Base-by-base conservation (phyloP, 2,329 filamentous ascomycete genomes). In the Huntiella omanensis region DNA sequence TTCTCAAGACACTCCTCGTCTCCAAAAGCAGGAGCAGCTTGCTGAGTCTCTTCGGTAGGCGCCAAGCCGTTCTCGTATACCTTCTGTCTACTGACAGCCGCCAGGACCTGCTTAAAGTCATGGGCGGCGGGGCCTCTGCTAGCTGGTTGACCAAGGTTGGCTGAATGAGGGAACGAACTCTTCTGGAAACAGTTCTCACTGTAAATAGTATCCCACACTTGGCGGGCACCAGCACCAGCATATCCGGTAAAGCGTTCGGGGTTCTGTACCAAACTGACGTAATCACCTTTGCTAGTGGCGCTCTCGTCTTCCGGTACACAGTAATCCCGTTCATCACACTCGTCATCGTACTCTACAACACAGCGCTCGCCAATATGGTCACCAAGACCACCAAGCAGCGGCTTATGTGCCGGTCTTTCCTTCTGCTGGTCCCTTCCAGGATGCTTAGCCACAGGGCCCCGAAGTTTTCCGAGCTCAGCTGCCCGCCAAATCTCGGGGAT, bases 151-250 rank as follows among this genome's bases (percentile, higher is more conserved):
- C 72, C 74, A 5, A 77, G 62, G 49, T 68, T 63, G 19, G 73
- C 73, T 16, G 73, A 72, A 49, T 68, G 64, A 2, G 75, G 69
- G 58, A 79, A 79, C 0, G 75, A 79, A 52, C 70, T 71, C 59
- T 69, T 73, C 55, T 76, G 72, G 67, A 98, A 98, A 65, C 91
- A 98, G 61, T 98, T 98, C 62, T 98, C 91, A 45, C 85, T 74
- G 63, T 98, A 98, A 50, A 98, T 86, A 48, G 91, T 83, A 58
- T 94, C 81, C 91, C 91, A 98, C 12, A 98, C 84, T 64, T 92
- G 85, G 57, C 80, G 76, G 36, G 88, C 76, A 13, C 87, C 82
- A 49, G 80, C 73, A 46, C 91, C 91, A 5, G 80, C 73, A 58
- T 96, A 98, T 42, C 91, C 91, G 0, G 91, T 98, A 62, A 94